Percentiles rank a stretch among this genome's conserved stretches.
Evolutionary conservation across 768 basidiomycete genomes (phyloP).

Genomic region (Psilocybe cyanescens): DNA sequence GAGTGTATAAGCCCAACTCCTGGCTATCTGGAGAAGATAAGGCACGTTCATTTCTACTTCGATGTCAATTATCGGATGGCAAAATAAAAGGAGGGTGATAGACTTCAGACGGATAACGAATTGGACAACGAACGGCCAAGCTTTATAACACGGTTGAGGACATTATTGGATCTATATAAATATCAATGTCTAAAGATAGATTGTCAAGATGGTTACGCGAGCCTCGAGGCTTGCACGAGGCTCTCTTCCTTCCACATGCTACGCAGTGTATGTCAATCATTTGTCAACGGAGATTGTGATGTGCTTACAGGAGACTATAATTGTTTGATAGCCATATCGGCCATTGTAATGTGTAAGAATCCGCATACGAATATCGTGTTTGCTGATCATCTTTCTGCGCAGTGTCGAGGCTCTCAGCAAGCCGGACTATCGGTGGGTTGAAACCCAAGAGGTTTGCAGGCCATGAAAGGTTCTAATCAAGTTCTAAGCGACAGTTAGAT

Average conservation of each 20-base stretch:
- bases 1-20: constrained; percentile 3
- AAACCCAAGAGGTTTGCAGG: no score
- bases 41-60: no score
- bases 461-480: no score
- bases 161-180: background rate
- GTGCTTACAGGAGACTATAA: background rate
- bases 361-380: no score
- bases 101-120: background rate
- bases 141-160: background rate
- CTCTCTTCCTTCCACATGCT: background rate
- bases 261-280: background rate
- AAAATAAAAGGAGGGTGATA: no score
- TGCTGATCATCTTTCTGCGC: no score
- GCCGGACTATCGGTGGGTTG: no score
- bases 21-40: constrained; percentile 6
- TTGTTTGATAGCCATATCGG: no score
- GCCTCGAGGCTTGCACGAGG: background rate
- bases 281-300: background rate
- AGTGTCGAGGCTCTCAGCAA: no score
- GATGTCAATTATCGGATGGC: no score
- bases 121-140: background rate
- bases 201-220: background rate
- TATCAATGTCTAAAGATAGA: background rate
- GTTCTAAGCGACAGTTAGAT: no score
- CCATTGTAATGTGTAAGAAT: no score